Evolutionary conservation across 202 grass and related monocot species (phyloP).

Genomic region (Zizania palustris): DNA sequence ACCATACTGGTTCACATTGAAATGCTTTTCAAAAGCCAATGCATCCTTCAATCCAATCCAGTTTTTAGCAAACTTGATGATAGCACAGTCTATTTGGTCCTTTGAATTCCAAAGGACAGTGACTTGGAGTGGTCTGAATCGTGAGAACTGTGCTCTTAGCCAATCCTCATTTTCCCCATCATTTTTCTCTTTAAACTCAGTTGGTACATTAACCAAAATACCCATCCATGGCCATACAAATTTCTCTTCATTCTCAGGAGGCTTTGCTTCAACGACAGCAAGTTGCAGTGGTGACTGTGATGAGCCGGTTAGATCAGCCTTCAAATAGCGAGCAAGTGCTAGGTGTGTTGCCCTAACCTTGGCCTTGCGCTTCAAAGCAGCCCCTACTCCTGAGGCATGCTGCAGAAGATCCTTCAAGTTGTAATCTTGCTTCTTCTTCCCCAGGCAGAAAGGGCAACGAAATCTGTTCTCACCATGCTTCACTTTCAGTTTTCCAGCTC

Average conservation of each 20-base stretch:
- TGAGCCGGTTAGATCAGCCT: constrained; percentile 38
- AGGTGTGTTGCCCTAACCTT: constrained; percentile 58
- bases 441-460: constrained; percentile 57
- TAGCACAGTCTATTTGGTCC: constrained; percentile 39
- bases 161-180: constrained; percentile 40
- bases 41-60: constrained; percentile 58
- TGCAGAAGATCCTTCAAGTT: constrained; percentile 51
- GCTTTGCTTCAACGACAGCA: constrained; percentile 9
- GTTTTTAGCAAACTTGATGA: constrained; percentile 52
- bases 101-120: constrained; percentile 34
- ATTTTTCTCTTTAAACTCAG: constrained; percentile 16
- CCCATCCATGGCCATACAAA: constrained; percentile 71
- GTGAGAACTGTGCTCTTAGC: constrained; percentile 50
- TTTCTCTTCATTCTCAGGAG: constrained; percentile 36
- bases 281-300: constrained; percentile 25
- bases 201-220: constrained; percentile 49
- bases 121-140: constrained; percentile 53
- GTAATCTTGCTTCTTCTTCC: constrained; percentile 63
- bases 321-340: constrained; percentile 54
- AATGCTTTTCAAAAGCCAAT: constrained; percentile 60
- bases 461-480: constrained; percentile 31
- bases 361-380: constrained; percentile 36
- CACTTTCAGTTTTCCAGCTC: constrained; percentile 35
- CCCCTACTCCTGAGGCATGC: constrained; percentile 58
- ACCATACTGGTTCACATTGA: constrained; percentile 36